phyloP scores from a whole-genome alignment of 2,329 filamentous ascomycete genomes.

The Fusarium neocosmosporiellum region DNA sequence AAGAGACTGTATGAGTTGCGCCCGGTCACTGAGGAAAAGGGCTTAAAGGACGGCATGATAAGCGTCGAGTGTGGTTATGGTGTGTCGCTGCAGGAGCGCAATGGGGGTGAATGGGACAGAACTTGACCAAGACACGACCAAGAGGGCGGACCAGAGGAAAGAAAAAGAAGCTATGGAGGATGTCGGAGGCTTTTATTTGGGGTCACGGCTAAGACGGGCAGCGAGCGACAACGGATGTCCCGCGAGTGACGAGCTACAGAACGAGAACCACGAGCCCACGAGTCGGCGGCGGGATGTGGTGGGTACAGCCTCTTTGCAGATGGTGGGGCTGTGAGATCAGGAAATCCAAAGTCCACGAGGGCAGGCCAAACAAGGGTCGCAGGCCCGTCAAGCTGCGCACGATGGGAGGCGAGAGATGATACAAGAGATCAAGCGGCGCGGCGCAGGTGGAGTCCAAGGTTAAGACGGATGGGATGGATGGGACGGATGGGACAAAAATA shows the following conservation, averaged over 20 bases:
- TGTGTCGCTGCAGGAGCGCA: slow-evolving; percentile 28
- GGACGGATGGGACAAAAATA: slow-evolving; percentile 38
- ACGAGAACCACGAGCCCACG: slow-evolving; percentile 33
- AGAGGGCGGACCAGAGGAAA: slow-evolving; percentile 31
- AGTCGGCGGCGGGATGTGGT: slow-evolving; percentile 35
- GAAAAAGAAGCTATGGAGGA: slow-evolving; percentile 40
- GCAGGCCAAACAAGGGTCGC: slow-evolving; percentile 31
- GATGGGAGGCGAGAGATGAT: slow-evolving; percentile 37
- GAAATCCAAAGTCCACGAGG: slow-evolving; percentile 32
- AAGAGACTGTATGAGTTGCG: slow-evolving; percentile 65
- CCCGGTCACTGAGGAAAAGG: slow-evolving; percentile 63
- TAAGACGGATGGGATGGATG: slow-evolving; percentile 15
- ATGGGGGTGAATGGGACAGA: slow-evolving; percentile 8
- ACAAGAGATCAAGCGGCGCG: slow-evolving; percentile 41
- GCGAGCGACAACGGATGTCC: slow-evolving; percentile 21
- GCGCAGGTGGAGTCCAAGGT: slow-evolving; percentile 36
- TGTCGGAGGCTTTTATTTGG: slow-evolving; percentile 42
- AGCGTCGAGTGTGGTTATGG: slow-evolving; percentile 25
- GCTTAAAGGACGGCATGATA: slow-evolving; percentile 68
- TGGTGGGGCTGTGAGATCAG: slow-evolving; percentile 40
- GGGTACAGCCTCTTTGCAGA: slow-evolving; percentile 35
- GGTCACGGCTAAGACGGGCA: slow-evolving; percentile 29
- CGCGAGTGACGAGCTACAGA: slow-evolving; percentile 36
- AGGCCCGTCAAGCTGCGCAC: slow-evolving; percentile 24
- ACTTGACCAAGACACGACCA: slow-evolving; percentile 33